Conservation (phyloP, 2,329 filamentous ascomycete species). For the Emydomyces testavorans region DNA sequence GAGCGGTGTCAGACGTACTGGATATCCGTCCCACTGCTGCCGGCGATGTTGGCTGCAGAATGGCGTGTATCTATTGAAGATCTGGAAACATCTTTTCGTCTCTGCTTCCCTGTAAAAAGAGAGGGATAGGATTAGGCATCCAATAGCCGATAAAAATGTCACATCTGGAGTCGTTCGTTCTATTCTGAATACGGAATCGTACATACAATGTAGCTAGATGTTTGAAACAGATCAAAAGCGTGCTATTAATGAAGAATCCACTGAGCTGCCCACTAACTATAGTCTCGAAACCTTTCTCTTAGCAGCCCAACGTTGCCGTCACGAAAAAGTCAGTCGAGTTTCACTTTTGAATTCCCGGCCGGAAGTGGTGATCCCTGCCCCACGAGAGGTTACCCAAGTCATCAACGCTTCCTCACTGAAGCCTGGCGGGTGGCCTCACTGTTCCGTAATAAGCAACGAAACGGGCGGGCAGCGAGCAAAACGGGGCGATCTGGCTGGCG, state of each 20-base stretch:
- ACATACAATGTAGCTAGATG: too few relatives aligned
- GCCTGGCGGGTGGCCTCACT: too few relatives aligned
- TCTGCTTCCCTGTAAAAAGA: neutral
- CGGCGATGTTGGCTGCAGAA: constrained; percentile 16
- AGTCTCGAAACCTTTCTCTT: too few relatives aligned
- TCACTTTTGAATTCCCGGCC: constrained; percentile 8
- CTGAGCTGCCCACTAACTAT: too few relatives aligned
- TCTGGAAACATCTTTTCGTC: constrained; percentile 28
- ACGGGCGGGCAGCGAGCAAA: too few relatives aligned
- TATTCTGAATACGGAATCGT: too few relatives aligned
- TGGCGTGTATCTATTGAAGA: constrained; percentile 38
- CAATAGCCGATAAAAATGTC: neutral
- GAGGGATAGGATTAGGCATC: neutral
- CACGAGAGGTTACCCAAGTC: neutral
- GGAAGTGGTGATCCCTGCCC: constrained; percentile 7
- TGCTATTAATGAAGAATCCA: too few relatives aligned
- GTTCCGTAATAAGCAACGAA: too few relatives aligned
- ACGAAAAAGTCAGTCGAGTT: constrained; percentile 8
- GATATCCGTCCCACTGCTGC: constrained; percentile 29
- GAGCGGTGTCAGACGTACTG: constrained; percentile 33
- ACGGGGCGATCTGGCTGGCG: too few relatives aligned
- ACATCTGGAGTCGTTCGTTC: neutral
- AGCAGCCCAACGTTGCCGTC: too few relatives aligned
- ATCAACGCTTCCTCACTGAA: too few relatives aligned
- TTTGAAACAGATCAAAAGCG: neutral